Base-by-base conservation (phyloP, 805 yeast species). In the Metschnikowia cerradonensis region DNA sequence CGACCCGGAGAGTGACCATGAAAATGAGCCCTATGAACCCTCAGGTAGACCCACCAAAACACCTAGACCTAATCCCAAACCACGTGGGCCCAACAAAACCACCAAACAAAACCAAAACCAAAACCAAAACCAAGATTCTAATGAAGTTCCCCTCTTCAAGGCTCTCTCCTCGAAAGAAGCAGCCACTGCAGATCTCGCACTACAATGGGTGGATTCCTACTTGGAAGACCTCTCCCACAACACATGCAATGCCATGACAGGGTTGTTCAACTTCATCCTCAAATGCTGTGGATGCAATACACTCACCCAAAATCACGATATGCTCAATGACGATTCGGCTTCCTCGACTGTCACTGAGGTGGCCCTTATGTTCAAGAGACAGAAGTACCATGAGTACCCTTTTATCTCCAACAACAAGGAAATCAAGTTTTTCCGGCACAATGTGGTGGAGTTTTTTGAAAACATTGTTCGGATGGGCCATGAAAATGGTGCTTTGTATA, bases 271-370 rank as follows among this genome's bases (percentile, higher is more conserved):
- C 64, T 73, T 90, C 45, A 58, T 88, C 1, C 68, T 91, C 38
- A 73, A 90, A 52, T 72, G 83, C 45, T 82, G 88, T 62, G 96
- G 96, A 0, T 84, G 90, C 45, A 74, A 81, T 19, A 73, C 82
- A 1, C 79, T 78, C 23, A 79, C 88, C 8, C 84, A 83, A 52
- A 80, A 81, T 26, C 96, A 91, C 64, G 97, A 90, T 63, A 83
- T 89, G 45, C 73, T 72, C 22, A 84, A 83, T 59, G 72, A 79
- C 48, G 90, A 86, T 39, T 80, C 88, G 6, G 87, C 94, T 0
- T 71, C 78, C 14, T 86, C 84, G 34, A 88, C 96, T 0, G 79
- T 88, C 8, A 82, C 78, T 3, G 96, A 89, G 64, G 67, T 90
- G 26, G 86, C 87, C 54, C 71, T 80, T 17, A 67, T 79, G 41